These are phyloP conservation scores for Eutrema salsugineum DNA, from an alignment of 441 rosid genomes.

Conservation along the genomic window DNA sequence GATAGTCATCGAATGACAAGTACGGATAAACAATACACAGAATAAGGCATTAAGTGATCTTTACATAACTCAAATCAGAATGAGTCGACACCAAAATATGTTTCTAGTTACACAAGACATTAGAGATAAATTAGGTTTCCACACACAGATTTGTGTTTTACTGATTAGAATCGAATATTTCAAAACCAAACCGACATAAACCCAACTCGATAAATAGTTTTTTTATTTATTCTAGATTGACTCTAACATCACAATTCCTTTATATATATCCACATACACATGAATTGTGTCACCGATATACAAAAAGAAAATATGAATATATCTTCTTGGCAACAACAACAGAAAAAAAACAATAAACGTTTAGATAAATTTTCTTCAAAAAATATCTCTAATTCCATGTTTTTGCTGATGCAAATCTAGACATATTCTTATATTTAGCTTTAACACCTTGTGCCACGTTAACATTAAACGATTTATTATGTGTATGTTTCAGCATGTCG, in stretches of 20 bases:
- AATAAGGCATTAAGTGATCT: neutral
- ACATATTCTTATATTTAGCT: neutral
- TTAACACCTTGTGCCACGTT: no score
- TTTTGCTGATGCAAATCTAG: neutral
- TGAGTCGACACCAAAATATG: neutral
- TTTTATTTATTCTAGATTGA: neutral
- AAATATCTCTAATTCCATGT: neutral
- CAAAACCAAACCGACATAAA: neutral
- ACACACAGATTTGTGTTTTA: neutral
- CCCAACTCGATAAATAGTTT: no score
- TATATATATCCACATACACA: neutral
- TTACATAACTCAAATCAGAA: neutral
- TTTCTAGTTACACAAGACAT: neutral
- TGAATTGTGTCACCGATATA: neutral
- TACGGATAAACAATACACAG: neutral
- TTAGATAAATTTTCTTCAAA: neutral
- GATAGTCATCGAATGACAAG: neutral
- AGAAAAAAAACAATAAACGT: no score
- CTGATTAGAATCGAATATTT: neutral
- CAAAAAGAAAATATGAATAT: no score
- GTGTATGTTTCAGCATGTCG: neutral
- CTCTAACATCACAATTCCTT: neutral
- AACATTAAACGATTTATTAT: no score
- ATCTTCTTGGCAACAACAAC: neutral
- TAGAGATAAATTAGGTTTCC: neutral